phyloP scores from a whole-genome alignment of 306 rosid species.

The Pyrus pyrifolia region DNA sequence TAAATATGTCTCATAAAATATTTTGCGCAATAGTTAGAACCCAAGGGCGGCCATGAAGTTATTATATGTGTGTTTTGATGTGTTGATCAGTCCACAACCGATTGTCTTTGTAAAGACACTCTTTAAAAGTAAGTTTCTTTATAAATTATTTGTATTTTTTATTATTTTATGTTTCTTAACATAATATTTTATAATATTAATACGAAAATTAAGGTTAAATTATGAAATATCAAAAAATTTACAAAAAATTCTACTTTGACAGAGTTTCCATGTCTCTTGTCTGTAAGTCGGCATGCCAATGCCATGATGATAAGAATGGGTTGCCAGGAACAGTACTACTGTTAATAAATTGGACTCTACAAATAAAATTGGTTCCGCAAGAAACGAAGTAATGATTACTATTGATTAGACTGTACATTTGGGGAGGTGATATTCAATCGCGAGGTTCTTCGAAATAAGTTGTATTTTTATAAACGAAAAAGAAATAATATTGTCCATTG shows the following conservation, averaged over 20 bases:
- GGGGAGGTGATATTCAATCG: background rate
- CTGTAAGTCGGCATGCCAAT: background rate
- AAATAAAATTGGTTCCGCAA: background rate
- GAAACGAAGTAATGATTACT: background rate
- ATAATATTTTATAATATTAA: no score
- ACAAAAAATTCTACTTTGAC: no score
- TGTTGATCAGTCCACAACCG: background rate
- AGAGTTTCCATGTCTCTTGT: background rate
- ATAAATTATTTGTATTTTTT: no score
- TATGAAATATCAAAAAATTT: no score
- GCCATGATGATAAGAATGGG: background rate
- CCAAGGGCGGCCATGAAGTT: constrained; percentile 6
- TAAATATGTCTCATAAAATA: background rate
- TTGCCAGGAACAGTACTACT: background rate
- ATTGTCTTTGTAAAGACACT: background rate
- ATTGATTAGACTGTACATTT: background rate
- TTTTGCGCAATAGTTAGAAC: background rate
- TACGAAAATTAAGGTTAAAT: no score
- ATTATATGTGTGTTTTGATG: background rate
- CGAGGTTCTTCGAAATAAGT: background rate
- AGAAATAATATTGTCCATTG: background rate
- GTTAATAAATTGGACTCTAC: background rate
- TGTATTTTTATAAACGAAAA: background rate
- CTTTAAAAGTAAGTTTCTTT: no score
- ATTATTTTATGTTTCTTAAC: accelerated